These are phyloP conservation scores for Boletellus dicymbophilus DNA, from an alignment of 1,284 basidiomycete species.

Conservation along the genomic window DNA sequence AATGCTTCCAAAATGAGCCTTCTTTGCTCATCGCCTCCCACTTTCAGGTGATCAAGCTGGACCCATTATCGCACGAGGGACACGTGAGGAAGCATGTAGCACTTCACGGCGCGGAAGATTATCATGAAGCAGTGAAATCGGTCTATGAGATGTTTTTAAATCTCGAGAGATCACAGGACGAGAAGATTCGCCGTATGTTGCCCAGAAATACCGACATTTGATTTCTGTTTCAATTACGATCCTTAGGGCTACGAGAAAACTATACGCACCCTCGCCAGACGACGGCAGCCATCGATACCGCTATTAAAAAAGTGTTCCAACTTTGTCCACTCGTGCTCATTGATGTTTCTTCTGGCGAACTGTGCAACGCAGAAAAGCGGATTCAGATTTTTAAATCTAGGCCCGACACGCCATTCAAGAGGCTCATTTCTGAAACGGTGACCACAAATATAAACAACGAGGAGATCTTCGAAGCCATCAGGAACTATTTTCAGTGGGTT, in stretches of 20 bases:
- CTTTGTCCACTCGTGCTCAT: slow-evolving; percentile 10
- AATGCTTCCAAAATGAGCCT: not conserved
- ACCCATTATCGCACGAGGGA: no score
- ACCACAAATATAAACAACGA: not conserved
- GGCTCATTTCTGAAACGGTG: slow-evolving; percentile 3
- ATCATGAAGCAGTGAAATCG: no score
- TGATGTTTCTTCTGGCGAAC: slow-evolving; percentile 2
- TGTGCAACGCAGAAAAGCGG: slow-evolving; percentile 4
- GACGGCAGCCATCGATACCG: not conserved
- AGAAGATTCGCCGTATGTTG: not conserved
- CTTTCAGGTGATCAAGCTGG: no score
- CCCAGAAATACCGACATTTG: no score
- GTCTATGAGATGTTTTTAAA: no score
- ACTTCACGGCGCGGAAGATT: no score
- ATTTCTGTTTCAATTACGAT: no score
- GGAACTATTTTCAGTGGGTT: slow-evolving; percentile 13
- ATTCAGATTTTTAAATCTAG: slow-evolving; percentile 6
- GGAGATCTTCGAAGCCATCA: not conserved
- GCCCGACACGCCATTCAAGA: not conserved
- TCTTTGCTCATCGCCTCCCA: not conserved
- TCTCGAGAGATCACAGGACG: no score
- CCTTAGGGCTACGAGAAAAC: slow-evolving; percentile 4
- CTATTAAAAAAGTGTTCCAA: not conserved
- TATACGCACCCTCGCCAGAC: not conserved
- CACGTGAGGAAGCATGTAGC: no score